Evolutionary conservation across 768 basidiomycete genomes (phyloP).

Genomic region (Suillus americanus): DNA sequence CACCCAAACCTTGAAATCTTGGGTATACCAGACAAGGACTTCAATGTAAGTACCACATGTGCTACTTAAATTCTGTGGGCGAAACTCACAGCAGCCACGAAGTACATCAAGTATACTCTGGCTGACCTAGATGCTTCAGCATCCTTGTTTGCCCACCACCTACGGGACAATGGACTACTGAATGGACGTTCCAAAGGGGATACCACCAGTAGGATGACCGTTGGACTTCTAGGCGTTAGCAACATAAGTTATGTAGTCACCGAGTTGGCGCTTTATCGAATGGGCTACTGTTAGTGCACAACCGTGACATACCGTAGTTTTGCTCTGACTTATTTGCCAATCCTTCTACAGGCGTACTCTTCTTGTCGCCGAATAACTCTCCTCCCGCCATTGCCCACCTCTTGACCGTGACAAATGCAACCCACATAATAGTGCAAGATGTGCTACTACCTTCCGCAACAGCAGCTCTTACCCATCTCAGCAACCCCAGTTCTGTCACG

Average conservation of each 20-base stretch:
- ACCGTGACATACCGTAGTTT: background rate
- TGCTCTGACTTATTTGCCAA: background rate
- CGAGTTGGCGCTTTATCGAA: constrained; percentile 27
- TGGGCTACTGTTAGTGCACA: constrained; percentile 30
- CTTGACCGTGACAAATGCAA: constrained; percentile 25
- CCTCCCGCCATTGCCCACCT: constrained; percentile 46
- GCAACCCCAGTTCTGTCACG: constrained; percentile 20
- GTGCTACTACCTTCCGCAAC: constrained; percentile 13
- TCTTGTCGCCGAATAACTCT: constrained; percentile 46
- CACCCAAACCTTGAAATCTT: constrained; percentile 23
- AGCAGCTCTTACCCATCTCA: constrained; percentile 16
- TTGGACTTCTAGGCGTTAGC: constrained; percentile 26
- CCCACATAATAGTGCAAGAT: constrained; percentile 24
- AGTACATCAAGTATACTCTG: constrained; percentile 28
- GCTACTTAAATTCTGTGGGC: background rate
- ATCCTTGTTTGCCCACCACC: constrained; percentile 25
- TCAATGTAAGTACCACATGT: constrained; percentile 13
- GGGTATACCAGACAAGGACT: constrained; percentile 25
- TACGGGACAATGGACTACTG: constrained; percentile 18
- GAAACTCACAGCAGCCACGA: background rate
- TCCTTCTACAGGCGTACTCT: constrained; percentile 25
- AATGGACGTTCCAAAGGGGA: constrained; percentile 25
- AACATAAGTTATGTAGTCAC: constrained; percentile 28
- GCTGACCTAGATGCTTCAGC: constrained; percentile 25
- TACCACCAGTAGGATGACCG: constrained; percentile 22